A percentile compares a stretch with the other conserved stretches of the same genome.
phyloP scores from a whole-genome alignment of 2,329 filamentous ascomycete species.

The Trichophyton rubrum region DNA sequence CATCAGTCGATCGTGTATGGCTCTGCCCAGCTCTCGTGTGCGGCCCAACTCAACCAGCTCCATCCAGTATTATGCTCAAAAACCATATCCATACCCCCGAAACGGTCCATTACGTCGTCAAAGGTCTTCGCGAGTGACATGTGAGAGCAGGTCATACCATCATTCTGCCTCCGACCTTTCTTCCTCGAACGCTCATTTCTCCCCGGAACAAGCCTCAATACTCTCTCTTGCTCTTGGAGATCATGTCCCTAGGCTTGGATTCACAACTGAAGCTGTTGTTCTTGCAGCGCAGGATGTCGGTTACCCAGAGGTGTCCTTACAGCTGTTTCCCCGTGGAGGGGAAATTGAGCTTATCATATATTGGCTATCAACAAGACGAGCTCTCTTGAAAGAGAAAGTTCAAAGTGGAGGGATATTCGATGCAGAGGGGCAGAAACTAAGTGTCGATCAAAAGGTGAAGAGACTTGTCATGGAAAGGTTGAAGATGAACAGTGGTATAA shows the following conservation, averaged over 20 bases:
- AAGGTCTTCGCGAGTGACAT: background rate
- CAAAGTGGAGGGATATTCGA: slow-evolving; percentile 7
- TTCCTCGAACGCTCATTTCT: slow-evolving; percentile 39
- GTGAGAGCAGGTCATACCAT: slow-evolving; percentile 38
- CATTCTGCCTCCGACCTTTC: slow-evolving; percentile 37
- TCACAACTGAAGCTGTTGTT: slow-evolving; percentile 59
- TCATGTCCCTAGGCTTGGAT: slow-evolving; percentile 72
- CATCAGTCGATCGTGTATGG: background rate
- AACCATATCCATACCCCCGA: background rate
- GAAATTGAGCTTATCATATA: slow-evolving; percentile 62
- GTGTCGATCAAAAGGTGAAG: slow-evolving; percentile 54
- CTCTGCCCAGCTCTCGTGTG: background rate
- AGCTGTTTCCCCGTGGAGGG: slow-evolving; percentile 66
- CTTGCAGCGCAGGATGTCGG: slow-evolving; percentile 72
- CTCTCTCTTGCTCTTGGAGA: slow-evolving; percentile 60
- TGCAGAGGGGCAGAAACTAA: slow-evolving; percentile 22
- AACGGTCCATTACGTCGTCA: background rate
- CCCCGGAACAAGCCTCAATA: slow-evolving; percentile 56
- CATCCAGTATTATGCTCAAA: slow-evolving; percentile 33
- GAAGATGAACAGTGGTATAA: slow-evolving; percentile 57
- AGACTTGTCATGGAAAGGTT: slow-evolving; percentile 64
- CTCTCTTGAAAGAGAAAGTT: slow-evolving; percentile 25
- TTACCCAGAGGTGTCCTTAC: slow-evolving; percentile 74
- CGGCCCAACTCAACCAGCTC: slow-evolving; percentile 54
- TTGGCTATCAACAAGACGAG: slow-evolving; percentile 32